phyloP scores from a whole-genome alignment of 768 basidiomycete species.

The Panus rudis region DNA sequence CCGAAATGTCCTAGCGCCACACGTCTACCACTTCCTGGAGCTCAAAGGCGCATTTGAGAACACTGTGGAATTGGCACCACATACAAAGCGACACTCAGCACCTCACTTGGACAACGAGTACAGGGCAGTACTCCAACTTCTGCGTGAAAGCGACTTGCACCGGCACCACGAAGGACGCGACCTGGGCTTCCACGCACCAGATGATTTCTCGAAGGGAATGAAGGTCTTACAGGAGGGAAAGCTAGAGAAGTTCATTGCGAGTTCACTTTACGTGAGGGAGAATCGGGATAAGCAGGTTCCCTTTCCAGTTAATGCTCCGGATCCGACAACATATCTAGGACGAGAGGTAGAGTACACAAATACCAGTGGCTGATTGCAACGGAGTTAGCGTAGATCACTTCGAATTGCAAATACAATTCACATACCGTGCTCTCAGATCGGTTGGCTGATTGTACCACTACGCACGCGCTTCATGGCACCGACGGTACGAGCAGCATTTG shows the following conservation, averaged over 20 bases:
- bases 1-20: conserved; percentile 20
- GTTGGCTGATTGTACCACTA: too few relatives aligned
- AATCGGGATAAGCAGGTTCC: too few relatives aligned
- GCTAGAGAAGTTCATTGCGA: background rate
- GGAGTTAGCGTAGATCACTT: too few relatives aligned
- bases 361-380: too few relatives aligned
- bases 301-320: too few relatives aligned
- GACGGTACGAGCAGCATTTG: too few relatives aligned
- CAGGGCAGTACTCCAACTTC: background rate
- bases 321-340: too few relatives aligned
- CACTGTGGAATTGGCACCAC: conserved; percentile 16
- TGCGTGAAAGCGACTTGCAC: background rate
- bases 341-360: too few relatives aligned
- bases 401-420: too few relatives aligned
- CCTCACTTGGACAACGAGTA: conserved; percentile 9
- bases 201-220: background rate
- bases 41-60: conserved; percentile 22
- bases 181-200: background rate
- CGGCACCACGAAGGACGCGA: background rate
- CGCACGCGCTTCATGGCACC: too few relatives aligned
- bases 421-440: too few relatives aligned
- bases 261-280: too few relatives aligned
- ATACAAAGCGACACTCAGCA: conserved; percentile 14
- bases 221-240: background rate
- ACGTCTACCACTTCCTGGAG: conserved; percentile 23